Conservation (phyloP, 441 rosid genomes). For the Eruca vesicaria region DNA sequence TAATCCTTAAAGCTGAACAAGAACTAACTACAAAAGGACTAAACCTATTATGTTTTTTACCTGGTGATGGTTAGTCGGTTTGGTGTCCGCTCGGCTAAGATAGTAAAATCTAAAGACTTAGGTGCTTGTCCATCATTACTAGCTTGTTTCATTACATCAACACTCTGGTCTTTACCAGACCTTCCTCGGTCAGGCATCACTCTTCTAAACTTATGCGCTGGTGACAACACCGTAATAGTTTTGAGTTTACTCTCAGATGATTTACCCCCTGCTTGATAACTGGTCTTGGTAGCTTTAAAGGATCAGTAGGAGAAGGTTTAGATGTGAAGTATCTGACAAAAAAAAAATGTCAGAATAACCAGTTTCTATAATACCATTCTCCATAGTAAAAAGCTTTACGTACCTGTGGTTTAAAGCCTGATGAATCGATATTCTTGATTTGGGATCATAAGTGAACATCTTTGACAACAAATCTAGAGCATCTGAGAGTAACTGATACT, state of each 20-base stretch:
- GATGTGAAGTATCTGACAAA: constrained; percentile 73
- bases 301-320: constrained; percentile 75
- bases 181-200: constrained; percentile 73
- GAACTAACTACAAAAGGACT: neutral
- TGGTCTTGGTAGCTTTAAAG: constrained; percentile 76
- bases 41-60: constrained; percentile 40
- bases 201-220: constrained; percentile 79
- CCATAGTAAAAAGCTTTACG: constrained; percentile 1
- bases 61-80: constrained; percentile 86
- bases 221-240: constrained; percentile 71
- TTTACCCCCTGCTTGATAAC: constrained; percentile 50
- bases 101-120: constrained; percentile 76
- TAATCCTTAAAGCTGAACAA: neutral
- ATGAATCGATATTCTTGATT: constrained; percentile 66
- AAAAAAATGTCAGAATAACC: neutral
- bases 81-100: constrained; percentile 64
- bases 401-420: constrained; percentile 93
- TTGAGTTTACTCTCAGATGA: constrained; percentile 50
- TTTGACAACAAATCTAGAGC: constrained; percentile 73
- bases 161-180: constrained; percentile 39
- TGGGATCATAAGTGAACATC: constrained; percentile 89
- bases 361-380: constrained; percentile 5
- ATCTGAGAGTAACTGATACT: constrained; percentile 76
- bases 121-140: constrained; percentile 64
- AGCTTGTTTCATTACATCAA: constrained; percentile 44